A percentile compares a stretch with the other conserved stretches of the same genome.
Evolutionary conservation across 495 filamentous ascomycete species (phyloP).

Genomic region (Lasiosphaeria miniovina): DNA sequence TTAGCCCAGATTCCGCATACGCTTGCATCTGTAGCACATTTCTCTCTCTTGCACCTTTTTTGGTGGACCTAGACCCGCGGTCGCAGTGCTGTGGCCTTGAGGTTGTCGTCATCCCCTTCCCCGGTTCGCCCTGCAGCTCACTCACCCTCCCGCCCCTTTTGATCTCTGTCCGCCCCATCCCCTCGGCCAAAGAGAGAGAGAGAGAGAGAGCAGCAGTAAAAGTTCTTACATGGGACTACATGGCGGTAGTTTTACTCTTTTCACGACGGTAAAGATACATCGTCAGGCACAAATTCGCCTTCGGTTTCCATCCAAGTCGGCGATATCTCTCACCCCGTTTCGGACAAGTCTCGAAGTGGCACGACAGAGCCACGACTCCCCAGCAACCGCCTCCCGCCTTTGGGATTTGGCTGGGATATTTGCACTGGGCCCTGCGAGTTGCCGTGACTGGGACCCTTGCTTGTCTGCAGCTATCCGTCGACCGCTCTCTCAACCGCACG

Average conservation of each 20-base stretch:
- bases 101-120: slow-evolving; percentile 12
- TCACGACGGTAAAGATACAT: too few species aligned
- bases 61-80: slow-evolving; percentile 3
- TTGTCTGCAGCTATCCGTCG: slow-evolving; percentile 27
- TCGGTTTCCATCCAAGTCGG: neutral
- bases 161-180: neutral
- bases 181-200: neutral
- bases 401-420: neutral
- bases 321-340: neutral
- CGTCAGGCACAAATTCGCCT: too few species aligned
- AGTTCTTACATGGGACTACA: too few species aligned
- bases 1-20: slow-evolving; percentile 7
- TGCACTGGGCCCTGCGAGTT: slow-evolving; percentile 22
- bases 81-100: slow-evolving; percentile 7
- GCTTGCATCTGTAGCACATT: slow-evolving; percentile 1
- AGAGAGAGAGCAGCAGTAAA: too few species aligned
- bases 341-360: neutral
- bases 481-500: slow-evolving; percentile 17
- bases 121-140: slow-evolving; percentile 8
- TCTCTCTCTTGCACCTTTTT: too few species aligned
- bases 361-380: neutral
- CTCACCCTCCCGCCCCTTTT: slow-evolving; percentile 1
- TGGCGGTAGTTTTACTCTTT: too few species aligned
- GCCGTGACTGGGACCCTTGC: slow-evolving; percentile 19
- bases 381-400: neutral